Evolutionary conservation across 805 yeast species (phyloP), one percentile per base, ranked within the genome.

Genomic region (Starmerella kuoi): DNA sequence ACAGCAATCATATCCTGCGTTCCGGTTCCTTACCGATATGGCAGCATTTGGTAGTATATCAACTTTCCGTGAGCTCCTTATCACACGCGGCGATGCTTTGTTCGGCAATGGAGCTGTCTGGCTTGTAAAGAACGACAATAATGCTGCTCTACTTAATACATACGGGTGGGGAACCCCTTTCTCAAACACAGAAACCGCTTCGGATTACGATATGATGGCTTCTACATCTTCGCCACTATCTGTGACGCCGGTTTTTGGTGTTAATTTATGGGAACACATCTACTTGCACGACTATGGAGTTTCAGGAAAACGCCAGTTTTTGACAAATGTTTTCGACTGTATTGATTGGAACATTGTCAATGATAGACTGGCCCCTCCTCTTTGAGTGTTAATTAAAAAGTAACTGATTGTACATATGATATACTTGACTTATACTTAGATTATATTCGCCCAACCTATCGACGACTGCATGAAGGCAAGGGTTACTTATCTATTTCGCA

Each of bases 51-150:
- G 94, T 12, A 80, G 93, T 0, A 49, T 82, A 4, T 69, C 69
- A 14, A 88, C 88, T 58, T 81, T 91, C 62, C 71, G 81, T 49
- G 78, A 86, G 12, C 69, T 85, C 38, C 60, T 88, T 35, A 55
- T 85, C 47, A 73, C 76, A 53, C 76, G 94, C 2, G 85, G 86
- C 14, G 63, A 67, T 35, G 73, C 84, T 9, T 76, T 83, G 52
- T 79, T 83, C 50, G 97, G 97, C 40, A 93, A 86, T 60, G 98
- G 98, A 2, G 76, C 69, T 56, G 77, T 86, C n/a, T 91, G 98
- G 97, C 66, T 91, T 21, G 80, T 88, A 22, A 83, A 83, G 37
- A 51, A 49, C 26, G 43, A 45, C 18, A 40, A 53, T 24, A 35
- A 67, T 20, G 66, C 85, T 50, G 77, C 74, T 32, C 67, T 91